phyloP scores from a whole-genome alignment of 345 rosid genomes.

The Hibiscus syriacus region DNA sequence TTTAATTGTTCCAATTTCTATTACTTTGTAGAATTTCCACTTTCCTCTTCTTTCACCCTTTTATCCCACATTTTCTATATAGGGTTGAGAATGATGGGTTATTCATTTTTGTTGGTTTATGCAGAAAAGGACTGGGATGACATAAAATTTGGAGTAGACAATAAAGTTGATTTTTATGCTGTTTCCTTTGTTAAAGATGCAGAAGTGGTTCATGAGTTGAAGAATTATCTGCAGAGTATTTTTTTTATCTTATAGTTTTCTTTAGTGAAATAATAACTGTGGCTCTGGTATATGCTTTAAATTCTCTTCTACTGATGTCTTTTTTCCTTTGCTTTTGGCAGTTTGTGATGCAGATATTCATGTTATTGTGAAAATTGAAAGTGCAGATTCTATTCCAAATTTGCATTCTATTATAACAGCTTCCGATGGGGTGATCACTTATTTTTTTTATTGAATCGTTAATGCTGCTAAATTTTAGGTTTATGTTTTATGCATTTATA shows the following conservation, averaged over 20 bases:
- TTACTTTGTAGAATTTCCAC: background rate
- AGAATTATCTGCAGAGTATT: conserved; percentile 76
- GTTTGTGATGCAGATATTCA: conserved; percentile 85
- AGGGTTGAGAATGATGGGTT: background rate
- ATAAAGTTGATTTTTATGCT: conserved; percentile 90
- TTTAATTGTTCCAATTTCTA: background rate
- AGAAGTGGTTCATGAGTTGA: conserved; percentile 94
- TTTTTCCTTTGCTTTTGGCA: conserved; percentile 22
- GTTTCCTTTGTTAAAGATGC: conserved; percentile 99
- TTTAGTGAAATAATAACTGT: conserved; percentile 2
- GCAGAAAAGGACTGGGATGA: conserved; percentile 99
- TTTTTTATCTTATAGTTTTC: background rate
- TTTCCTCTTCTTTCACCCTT: conserved; percentile 1
- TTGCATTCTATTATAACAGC: conserved; percentile 94
- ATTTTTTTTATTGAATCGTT: conserved; percentile 11
- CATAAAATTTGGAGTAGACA: conserved; percentile 96
- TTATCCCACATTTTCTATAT: background rate
- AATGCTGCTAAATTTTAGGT: conserved; percentile 6
- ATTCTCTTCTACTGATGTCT: conserved; percentile 4
- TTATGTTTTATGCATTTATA: background rate
- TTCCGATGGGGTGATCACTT: conserved; percentile 81
- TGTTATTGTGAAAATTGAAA: conserved; percentile 84
- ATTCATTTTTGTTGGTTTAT: conserved; percentile 11
- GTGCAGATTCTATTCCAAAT: conserved; percentile 96
- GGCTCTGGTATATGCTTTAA: background rate